Evolutionary conservation across 1,284 basidiomycete genomes (phyloP), one percentile per base, ranked within the genome.

Genomic region (Cutaneotrichosporon daszewskae): DNA sequence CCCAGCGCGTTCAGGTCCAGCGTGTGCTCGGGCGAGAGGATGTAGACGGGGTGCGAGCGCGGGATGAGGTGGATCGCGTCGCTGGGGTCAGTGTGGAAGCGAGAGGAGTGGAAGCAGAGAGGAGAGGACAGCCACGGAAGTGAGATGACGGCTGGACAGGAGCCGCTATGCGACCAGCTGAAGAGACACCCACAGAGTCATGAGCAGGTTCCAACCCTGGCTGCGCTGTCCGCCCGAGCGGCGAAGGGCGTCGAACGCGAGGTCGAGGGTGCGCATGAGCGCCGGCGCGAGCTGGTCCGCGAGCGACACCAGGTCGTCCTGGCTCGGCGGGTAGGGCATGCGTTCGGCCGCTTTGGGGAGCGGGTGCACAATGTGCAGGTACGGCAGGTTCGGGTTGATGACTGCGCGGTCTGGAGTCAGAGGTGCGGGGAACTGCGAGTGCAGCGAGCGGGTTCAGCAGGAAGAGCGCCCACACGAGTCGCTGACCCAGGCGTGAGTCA

Each of bases 61-160:
- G 88, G 88, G 57, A 91, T 81, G 44, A 91, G 50, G 66, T 91
- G 82, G 53, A 92, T 74, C 67, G 92, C 87, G 53, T 86, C 80
- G 40, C 69, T 71, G 37, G 18, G 4, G 43, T 48, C 18, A 52
- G 45, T 31, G n/a, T 2, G 12, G n/a, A n/a, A n/a, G n/a, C 26
- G 24, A 34, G 16, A 16, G 13, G 13, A 16, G 24, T 23, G 14
- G 14, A 19, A 29, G 14, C 11, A 26, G 16, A 25, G 22, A 16
- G 23, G 4, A 20, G 17, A 19, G 17, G 24, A 25, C 16, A 16
- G 26, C 12, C 23, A 32, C 20, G 14, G 18, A 22, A 14, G 26
- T 27, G 26, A 27, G 26, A 14, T 8, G 26, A 14, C 8, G 26
- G 26, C 14, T 27, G 14, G 26, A 14, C 8, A 14, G 26, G 9